phyloP scores from a whole-genome alignment of 129 eudicot genomes.

The Mikania micrantha region DNA sequence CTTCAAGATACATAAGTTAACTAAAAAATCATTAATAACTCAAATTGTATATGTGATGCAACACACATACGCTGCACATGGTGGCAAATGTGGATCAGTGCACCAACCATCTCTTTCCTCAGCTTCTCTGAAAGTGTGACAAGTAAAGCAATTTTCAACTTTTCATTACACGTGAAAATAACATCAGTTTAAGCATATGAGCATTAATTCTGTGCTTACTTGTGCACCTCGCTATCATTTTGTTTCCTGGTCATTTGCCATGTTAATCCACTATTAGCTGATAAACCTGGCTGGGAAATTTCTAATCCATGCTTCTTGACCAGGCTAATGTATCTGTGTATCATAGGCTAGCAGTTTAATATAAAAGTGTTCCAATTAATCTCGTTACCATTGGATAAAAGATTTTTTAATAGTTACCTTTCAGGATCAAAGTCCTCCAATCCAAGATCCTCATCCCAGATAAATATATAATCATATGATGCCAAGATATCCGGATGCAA shows the following conservation, averaged over 20 bases:
- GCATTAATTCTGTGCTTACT: conserved; percentile 46
- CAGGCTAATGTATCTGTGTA: conserved; percentile 51
- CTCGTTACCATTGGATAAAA: background rate
- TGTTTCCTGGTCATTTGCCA: conserved; percentile 78
- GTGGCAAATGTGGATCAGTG: conserved; percentile 65
- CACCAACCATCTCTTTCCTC: conserved; percentile 84
- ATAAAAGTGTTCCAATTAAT: background rate
- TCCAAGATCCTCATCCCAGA: conserved; percentile 95
- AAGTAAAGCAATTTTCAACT: background rate
- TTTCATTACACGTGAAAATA: background rate
- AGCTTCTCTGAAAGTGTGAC: conserved; percentile 49
- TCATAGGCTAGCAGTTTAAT: background rate
- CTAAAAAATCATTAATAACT: too few species aligned
- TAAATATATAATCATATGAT: conserved; percentile 73
- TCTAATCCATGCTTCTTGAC: conserved; percentile 65
- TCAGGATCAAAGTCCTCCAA: conserved; percentile 60
- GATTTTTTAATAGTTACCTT: conserved; percentile 36
- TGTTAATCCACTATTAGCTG: conserved; percentile 48
- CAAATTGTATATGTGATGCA: too few species aligned
- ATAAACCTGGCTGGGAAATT: conserved; percentile 87
- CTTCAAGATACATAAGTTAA: too few species aligned
- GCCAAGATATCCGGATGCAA: conserved; percentile 81
- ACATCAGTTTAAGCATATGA: background rate
- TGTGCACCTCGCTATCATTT: conserved; percentile 70
- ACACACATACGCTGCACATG: conserved; percentile 82